Conservation (phyloP, 2,329 filamentous ascomycete genomes). For the Cadophora luteo-olivacea region DNA sequence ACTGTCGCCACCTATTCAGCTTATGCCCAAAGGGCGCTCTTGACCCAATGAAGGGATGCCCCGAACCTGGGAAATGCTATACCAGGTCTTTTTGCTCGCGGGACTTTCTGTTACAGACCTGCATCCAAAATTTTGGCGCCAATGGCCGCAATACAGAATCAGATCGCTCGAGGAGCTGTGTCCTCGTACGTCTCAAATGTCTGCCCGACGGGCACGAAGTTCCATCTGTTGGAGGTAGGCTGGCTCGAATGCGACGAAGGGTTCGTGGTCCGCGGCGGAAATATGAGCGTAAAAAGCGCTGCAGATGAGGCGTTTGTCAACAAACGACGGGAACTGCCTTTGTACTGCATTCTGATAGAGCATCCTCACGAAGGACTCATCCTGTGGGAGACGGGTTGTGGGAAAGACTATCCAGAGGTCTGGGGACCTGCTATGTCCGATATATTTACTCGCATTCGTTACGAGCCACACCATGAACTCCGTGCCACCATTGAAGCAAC, state of each 20-base stretch:
- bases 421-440: constrained; percentile 48
- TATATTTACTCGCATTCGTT: constrained; percentile 46
- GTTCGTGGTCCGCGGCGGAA: constrained; percentile 44
- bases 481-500: constrained; percentile 44
- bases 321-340: constrained; percentile 36
- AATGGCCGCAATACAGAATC: constrained; percentile 38
- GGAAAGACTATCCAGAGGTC: constrained; percentile 36
- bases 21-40: too few relatives aligned
- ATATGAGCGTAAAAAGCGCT: constrained; percentile 34
- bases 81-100: too few relatives aligned
- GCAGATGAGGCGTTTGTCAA: constrained; percentile 34
- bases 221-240: constrained; percentile 54
- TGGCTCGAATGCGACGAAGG: constrained; percentile 54
- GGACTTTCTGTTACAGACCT: too few relatives aligned
- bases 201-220: constrained; percentile 53
- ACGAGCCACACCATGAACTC: constrained; percentile 40
- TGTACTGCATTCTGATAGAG: constrained; percentile 40
- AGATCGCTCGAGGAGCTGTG: constrained; percentile 35
- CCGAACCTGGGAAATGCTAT: too few relatives aligned
- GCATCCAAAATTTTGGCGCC: too few relatives aligned
- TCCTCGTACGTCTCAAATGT: constrained; percentile 36
- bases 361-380: constrained; percentile 39
- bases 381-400: constrained; percentile 40
- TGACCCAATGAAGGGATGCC: too few relatives aligned
- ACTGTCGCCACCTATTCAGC: too few relatives aligned